Evolutionary conservation across 2,329 filamentous ascomycete genomes (phyloP), one percentile per base, ranked within the genome.

Genomic region (Fusarium clavum): DNA sequence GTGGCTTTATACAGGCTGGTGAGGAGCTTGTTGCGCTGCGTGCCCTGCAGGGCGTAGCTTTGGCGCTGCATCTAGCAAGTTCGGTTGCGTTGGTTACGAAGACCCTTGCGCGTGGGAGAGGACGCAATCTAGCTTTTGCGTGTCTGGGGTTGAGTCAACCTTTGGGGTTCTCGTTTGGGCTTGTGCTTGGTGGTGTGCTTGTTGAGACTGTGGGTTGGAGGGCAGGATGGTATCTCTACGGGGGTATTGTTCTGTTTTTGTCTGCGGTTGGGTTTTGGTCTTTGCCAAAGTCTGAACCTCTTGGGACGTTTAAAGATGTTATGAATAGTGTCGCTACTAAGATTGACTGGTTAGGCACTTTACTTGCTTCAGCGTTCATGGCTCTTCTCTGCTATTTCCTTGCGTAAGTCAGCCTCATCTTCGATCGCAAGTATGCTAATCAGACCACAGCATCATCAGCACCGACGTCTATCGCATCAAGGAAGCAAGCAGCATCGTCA

Each of bases 261-360:
- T 80, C 82, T 20, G 41, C 76, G 0, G 67, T 80, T 24, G 80
- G 79, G 2, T 61, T 81, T 22, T 81, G 79, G 77, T 76, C 73
- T 22, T 45, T 83, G 51, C 81, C 81, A 2, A 69, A 66, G 34
- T 68, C 72, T 9, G 61, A 55, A 5, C 64, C 69, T 65, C 78
- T 30, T 65, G 75, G 70, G 8, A 71, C 71, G 12, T 61, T 73
- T 52, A 66, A 44, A 49, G 73, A 69, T 46, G 71, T 76, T n/a
- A 71, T 71, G 29, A 24, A 41, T 3, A 61, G 72, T 13, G 32
- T 77, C 12, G 69, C 52, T 38, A 78, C 71, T 1, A 83, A 86
- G 16, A 82, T 89, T 46, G 87, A 88, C 65, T 88, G 86, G 86
- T 67, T 86, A 24, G 87, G 87, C 0, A 84, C 84, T 1, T 24